Evolutionary conservation across 495 filamentous ascomycete species (phyloP).

Genomic region (Gamarada debralockiae): DNA sequence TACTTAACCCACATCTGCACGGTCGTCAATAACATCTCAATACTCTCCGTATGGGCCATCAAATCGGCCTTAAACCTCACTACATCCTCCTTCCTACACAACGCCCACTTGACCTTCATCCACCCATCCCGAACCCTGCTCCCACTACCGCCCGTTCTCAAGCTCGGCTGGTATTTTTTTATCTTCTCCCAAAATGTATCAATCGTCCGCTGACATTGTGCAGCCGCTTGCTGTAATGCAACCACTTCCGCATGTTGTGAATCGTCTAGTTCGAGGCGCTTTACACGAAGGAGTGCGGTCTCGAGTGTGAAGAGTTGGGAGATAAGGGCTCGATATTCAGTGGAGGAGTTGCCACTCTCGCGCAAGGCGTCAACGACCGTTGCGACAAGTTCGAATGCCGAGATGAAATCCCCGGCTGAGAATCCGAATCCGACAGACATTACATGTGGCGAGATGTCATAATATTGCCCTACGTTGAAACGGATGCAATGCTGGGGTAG

Average conservation of each 20-base stretch:
- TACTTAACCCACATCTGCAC: constrained; percentile 20
- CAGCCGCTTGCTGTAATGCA: constrained; percentile 24
- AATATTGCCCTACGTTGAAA: too few species aligned
- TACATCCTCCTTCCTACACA: constrained; percentile 29
- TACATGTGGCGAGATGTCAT: too few species aligned
- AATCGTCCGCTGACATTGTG: constrained; percentile 29
- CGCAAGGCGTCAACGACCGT: constrained; percentile 27
- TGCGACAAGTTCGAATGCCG: constrained; percentile 13
- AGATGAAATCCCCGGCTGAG: constrained; percentile 14
- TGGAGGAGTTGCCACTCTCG: constrained; percentile 14
- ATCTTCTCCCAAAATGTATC: constrained; percentile 25
- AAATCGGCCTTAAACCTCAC: constrained; percentile 27
- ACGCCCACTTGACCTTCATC: constrained; percentile 28
- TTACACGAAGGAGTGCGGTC: constrained; percentile 25
- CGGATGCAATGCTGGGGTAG: too few species aligned
- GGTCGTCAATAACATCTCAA: constrained; percentile 25
- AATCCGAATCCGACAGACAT: constrained; percentile 15
- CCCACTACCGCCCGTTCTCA: constrained; percentile 13
- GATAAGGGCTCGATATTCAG: constrained; percentile 24
- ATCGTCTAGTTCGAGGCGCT: constrained; percentile 24
- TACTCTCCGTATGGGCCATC: constrained; percentile 25
- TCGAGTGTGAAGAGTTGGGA: constrained; percentile 28
- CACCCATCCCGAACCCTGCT: constrained; percentile 19
- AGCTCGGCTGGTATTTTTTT: constrained; percentile 24
- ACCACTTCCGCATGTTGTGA: constrained; percentile 14